Percentiles rank a stretch among this genome's conserved stretches.
Conservation (phyloP, 2,329 filamentous ascomycete genomes). For the Colletotrichum sp. region DNA sequence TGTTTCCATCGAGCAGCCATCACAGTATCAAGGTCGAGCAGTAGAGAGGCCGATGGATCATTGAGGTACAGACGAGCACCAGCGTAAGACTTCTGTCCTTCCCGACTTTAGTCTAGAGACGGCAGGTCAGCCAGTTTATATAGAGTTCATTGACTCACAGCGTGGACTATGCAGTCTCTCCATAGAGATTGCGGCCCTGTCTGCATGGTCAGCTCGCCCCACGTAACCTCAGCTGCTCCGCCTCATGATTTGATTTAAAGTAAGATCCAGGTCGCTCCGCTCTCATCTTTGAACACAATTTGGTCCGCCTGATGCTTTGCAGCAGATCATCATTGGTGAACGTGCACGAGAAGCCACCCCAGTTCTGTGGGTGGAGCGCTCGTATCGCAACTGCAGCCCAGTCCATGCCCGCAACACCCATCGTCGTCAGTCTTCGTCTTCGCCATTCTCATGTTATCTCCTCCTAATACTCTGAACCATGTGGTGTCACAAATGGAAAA, state of each 20-base stretch:
- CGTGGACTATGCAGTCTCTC: too few species aligned
- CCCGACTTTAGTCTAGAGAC: background rate
- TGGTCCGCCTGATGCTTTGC: too few species aligned
- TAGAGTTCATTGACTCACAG: background rate
- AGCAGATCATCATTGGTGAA: background rate
- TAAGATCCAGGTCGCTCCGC: accelerated
- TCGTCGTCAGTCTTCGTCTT: background rate
- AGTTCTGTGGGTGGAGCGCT: background rate
- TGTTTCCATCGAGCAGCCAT: background rate
- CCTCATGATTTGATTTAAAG: background rate
- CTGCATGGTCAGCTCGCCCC: background rate
- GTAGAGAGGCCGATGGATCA: background rate
- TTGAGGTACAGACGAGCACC: background rate
- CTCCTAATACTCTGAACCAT: accelerated
- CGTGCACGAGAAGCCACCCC: background rate
- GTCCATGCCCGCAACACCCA: background rate
- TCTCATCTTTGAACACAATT: background rate
- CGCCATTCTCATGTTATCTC: background rate
- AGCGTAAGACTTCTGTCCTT: background rate
- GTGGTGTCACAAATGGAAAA: background rate
- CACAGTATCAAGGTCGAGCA: background rate
- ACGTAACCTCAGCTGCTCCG: accelerated
- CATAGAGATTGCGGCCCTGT: background rate
- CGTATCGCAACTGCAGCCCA: background rate
- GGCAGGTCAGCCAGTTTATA: background rate